phyloP scores from a whole-genome alignment of 495 filamentous ascomycete species.

The Neurospora terricola region DNA sequence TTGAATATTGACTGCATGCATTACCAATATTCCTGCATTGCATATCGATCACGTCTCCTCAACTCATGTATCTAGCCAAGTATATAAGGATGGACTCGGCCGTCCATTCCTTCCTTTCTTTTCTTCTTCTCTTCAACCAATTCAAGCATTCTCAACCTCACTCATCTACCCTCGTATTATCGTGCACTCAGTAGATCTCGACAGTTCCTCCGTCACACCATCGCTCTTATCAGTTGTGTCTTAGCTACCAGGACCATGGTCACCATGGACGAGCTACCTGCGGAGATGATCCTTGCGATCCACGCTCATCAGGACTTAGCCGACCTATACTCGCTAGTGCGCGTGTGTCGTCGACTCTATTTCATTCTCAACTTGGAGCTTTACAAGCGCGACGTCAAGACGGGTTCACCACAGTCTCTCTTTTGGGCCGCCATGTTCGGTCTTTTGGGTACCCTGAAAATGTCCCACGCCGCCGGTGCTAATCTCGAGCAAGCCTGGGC shows the following conservation, averaged over 20 bases:
- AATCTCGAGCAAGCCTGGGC: neutral
- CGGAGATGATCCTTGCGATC: slow-evolving; percentile 5
- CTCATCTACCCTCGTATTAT: too few species aligned
- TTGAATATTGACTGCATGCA: too few species aligned
- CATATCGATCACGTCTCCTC: too few species aligned
- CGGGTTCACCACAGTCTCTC: neutral
- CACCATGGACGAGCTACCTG: neutral
- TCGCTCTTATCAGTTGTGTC: neutral
- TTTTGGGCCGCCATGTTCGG: slow-evolving; percentile 6
- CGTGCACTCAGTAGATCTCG: too few species aligned
- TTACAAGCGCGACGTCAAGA: slow-evolving; percentile 3
- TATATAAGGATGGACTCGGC: too few species aligned
- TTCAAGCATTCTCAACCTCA: too few species aligned
- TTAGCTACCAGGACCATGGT: neutral
- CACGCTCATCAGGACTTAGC: neutral
- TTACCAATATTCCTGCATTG: too few species aligned
- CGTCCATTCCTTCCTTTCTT: too few species aligned
- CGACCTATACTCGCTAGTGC: slow-evolving; percentile 1
- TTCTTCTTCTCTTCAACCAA: too few species aligned
- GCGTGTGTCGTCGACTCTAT: neutral
- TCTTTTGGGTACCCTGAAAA: neutral
- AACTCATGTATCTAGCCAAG: too few species aligned
- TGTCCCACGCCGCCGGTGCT: slow-evolving; percentile 2
- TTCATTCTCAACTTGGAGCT: neutral
- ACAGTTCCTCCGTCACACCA: too few species aligned